Conservation (phyloP, 2,329 filamentous ascomycete species). For the Blastomyces gilchristii region DNA sequence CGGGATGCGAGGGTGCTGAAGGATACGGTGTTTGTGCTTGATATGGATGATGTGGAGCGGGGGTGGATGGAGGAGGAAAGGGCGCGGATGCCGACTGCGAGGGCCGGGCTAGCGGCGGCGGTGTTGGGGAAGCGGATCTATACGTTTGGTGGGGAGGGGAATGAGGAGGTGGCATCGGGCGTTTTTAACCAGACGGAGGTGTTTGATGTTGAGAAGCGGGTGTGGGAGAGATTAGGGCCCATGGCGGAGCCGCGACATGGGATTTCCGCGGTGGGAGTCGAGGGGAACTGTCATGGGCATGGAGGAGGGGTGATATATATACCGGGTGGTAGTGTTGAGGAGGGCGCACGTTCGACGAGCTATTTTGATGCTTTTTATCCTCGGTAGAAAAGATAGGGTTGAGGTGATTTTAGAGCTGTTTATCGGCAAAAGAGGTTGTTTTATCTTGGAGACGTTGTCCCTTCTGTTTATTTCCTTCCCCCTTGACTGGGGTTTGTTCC, state of each 20-base stretch:
- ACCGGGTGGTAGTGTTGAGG: not conserved
- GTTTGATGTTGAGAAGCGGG: not conserved
- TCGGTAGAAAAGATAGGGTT: not conserved
- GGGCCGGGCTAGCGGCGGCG: not conserved
- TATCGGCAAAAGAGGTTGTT: not conserved
- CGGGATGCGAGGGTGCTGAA: not conserved
- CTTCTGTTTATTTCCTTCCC: not conserved
- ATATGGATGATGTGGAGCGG: not conserved
- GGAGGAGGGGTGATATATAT: not conserved
- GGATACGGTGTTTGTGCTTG: conserved; percentile 1
- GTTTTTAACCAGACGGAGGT: conserved; percentile 4
- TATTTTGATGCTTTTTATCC: not conserved
- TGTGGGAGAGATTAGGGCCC: not conserved
- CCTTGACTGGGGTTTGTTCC: not conserved
- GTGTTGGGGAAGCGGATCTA: not conserved
- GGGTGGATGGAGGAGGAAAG: not conserved
- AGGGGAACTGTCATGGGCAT: not conserved
- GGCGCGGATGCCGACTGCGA: not conserved
- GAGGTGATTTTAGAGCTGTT: not conserved
- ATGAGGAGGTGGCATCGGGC: not conserved
- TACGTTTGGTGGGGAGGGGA: conserved; percentile 1
- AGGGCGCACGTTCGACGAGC: not conserved
- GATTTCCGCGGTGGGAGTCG: not conserved
- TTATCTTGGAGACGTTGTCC: not conserved
- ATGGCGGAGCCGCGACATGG: conserved; percentile 1